Evolutionary conservation across 306 rosid species (phyloP).

Genomic region (Crataegus laevigata): DNA sequence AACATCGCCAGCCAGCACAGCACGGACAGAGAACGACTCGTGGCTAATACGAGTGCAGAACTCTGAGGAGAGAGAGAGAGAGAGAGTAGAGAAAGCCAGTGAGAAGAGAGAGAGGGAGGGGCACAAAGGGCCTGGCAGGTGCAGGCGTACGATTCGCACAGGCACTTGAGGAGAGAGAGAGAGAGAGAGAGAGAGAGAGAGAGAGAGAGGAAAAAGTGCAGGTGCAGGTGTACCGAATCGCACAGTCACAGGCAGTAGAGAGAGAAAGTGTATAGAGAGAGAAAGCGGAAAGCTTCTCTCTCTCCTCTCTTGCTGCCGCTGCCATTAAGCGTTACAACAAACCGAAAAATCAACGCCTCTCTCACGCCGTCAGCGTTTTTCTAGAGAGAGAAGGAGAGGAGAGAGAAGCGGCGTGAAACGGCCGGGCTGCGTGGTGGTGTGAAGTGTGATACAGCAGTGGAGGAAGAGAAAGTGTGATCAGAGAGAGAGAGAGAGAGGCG

Average conservation of each 20-base stretch:
- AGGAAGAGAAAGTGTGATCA: neutral
- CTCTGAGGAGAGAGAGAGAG: neutral
- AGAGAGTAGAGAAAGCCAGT: too few species aligned
- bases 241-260: neutral
- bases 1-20: slow-evolving; percentile 6
- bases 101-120: neutral
- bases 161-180: neutral
- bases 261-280: neutral
- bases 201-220: neutral
- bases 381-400: neutral
- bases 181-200: too few species aligned
- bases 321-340: neutral
- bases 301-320: neutral
- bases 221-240: slow-evolving; percentile 15
- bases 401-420: neutral
- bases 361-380: neutral
- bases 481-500: neutral
- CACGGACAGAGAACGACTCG: slow-evolving; percentile 4
- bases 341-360: neutral
- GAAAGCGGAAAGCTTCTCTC: neutral
- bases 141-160: slow-evolving; percentile 7
- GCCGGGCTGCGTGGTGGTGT: slow-evolving; percentile 8
- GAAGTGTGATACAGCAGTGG: neutral
- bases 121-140: slow-evolving; percentile 1
- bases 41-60: neutral